These are phyloP conservation scores for Eragrostis curvula DNA, from an alignment of 176 grass and related monocot species.

Conservation along the genomic window DNA sequence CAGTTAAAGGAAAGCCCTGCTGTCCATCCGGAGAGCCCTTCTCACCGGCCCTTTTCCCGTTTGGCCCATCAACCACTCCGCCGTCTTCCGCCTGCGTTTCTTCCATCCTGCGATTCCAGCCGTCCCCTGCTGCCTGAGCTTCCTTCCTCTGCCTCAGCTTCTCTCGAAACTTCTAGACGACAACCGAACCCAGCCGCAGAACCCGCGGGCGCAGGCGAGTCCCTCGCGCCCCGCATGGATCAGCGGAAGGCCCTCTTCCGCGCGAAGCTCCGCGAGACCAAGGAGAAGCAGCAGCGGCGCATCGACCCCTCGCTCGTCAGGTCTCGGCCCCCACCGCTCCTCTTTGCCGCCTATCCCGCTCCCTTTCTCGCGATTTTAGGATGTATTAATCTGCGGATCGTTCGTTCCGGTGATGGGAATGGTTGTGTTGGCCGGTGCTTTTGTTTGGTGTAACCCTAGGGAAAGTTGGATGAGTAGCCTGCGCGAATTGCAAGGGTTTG, in stretches of 20 bases:
- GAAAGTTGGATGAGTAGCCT: not conserved
- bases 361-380: not conserved
- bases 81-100: not conserved
- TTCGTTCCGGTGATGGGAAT: not conserved
- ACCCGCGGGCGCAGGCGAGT: not conserved
- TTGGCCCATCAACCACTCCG: not conserved
- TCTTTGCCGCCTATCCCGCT: not conserved
- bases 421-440: not conserved
- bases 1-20: no score
- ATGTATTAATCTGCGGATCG: not conserved
- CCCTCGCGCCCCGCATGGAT: conserved; percentile 50
- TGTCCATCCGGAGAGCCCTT: no score
- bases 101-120: no score
- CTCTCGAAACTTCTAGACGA: conserved; percentile 19
- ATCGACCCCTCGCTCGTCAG: conserved; percentile 96
- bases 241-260: conserved; percentile 90
- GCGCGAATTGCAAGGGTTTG: not conserved
- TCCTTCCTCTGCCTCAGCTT: not conserved
- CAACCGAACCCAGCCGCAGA: not conserved
- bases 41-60: no score
- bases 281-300: conserved; percentile 82
- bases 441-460: conserved; percentile 38
- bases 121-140: not conserved
- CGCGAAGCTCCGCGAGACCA: conserved; percentile 81
- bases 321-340: conserved; percentile 5